Conservation (phyloP, 352 stramenopile species). For the Phytophthora hybrid region DNA sequence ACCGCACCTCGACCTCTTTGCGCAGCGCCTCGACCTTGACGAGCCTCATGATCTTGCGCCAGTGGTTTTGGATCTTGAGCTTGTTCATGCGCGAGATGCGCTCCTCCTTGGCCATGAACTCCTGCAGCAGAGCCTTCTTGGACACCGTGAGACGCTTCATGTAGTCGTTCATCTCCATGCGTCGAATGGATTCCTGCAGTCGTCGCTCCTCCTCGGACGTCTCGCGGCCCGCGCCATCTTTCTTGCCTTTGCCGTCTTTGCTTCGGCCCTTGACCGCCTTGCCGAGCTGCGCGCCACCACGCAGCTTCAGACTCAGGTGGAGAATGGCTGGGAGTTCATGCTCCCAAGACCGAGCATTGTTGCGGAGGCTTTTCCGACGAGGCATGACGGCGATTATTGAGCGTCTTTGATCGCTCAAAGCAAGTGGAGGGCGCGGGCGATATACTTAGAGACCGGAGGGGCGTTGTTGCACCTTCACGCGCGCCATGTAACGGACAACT, state of each 20-base stretch:
- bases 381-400: conserved; percentile 15
- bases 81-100: conserved; percentile 85
- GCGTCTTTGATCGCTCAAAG: background rate
- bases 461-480: too few species aligned
- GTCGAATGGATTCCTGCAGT: conserved; percentile 80
- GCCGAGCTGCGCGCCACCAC: conserved; percentile 74
- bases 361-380: conserved; percentile 37
- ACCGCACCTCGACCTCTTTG: conserved; percentile 93
- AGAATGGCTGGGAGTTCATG: conserved; percentile 20
- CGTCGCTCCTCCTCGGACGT: conserved; percentile 74
- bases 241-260: conserved; percentile 73
- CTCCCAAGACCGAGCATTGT: conserved; percentile 18
- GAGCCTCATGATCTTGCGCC: conserved; percentile 96
- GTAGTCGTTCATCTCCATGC: conserved; percentile 90
- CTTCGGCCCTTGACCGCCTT: conserved; percentile 84
- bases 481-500: conserved; percentile 29
- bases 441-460: conserved; percentile 16
- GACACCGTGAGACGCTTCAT: conserved; percentile 82
- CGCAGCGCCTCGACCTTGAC: conserved; percentile 92
- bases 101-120: conserved; percentile 83
- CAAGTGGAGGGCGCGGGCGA: background rate
- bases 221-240: conserved; percentile 55
- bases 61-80: conserved; percentile 96
- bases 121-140: conserved; percentile 78
- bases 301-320: conserved; percentile 55